Conservation (phyloP, 2,329 filamentous ascomycete genomes). For the Cytospora mali region DNA sequence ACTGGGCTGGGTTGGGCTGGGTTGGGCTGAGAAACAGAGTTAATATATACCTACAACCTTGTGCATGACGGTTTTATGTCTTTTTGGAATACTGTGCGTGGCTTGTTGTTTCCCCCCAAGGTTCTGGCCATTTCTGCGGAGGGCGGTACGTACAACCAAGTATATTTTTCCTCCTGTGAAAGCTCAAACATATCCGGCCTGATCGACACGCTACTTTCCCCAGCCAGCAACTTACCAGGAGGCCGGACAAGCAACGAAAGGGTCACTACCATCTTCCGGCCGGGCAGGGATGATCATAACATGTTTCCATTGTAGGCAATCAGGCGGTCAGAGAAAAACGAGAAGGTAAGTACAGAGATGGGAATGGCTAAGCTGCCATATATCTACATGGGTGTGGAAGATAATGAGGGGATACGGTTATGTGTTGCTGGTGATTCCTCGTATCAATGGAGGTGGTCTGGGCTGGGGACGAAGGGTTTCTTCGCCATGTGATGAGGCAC, state of each 20-base stretch:
- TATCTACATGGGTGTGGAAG: not conserved
- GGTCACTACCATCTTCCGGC: too few species aligned
- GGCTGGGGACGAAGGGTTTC: not conserved
- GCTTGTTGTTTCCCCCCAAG: not conserved
- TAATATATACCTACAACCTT: constrained; percentile 26
- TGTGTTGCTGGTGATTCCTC: not conserved
- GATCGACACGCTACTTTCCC: too few species aligned
- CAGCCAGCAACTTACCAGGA: too few species aligned
- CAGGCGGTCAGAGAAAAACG: not conserved
- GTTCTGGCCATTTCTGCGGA: too few species aligned
- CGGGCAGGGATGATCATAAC: too few species aligned
- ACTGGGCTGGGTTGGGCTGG: constrained; percentile 7
- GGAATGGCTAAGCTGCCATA: not conserved
- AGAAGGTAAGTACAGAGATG: too few species aligned
- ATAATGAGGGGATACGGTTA: not conserved
- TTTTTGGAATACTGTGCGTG: not conserved
- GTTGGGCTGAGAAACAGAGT: constrained; percentile 13
- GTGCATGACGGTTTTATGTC: not conserved
- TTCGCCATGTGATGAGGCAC: not conserved
- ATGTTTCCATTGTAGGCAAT: too few species aligned
- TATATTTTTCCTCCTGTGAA: too few species aligned
- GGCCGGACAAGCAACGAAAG: too few species aligned
- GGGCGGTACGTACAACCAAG: too few species aligned
- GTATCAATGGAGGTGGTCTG: not conserved
- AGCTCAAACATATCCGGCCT: too few species aligned